Percentiles rank a stretch among this genome's conserved stretches.
These are phyloP conservation scores for Tuber calosporum DNA, from an alignment of 495 filamentous ascomycete genomes.

Conservation along the genomic window DNA sequence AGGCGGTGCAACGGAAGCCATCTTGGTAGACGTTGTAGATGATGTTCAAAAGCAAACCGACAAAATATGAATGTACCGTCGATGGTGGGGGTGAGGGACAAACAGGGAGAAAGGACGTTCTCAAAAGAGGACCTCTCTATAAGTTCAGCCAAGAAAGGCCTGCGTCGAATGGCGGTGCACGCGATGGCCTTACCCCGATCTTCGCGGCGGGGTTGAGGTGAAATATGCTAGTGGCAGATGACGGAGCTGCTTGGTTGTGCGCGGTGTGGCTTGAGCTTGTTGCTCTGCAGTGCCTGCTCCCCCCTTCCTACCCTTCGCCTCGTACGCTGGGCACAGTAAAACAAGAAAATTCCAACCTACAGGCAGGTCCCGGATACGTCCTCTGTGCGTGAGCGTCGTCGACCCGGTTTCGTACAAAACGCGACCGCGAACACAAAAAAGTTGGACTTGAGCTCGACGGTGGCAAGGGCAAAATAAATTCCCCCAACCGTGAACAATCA, in stretches of 20 bases:
- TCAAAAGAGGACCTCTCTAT: neutral
- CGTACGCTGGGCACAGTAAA: neutral
- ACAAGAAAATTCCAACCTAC: slow-evolving; percentile 15
- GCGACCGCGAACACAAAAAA: slow-evolving; percentile 24
- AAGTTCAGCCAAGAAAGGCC: neutral
- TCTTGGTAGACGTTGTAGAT: slow-evolving; percentile 27
- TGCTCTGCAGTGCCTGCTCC: neutral
- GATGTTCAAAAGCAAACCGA: slow-evolving; percentile 3
- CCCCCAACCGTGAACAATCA: neutral
- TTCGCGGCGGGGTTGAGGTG: neutral
- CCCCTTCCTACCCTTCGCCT: neutral
- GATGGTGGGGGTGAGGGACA: neutral
- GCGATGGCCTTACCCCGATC: slow-evolving; percentile 4
- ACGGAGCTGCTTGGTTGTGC: neutral
- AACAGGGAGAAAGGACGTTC: neutral
- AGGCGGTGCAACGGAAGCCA: slow-evolving; percentile 37
- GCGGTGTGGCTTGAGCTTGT: neutral
- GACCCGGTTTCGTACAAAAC: slow-evolving; percentile 36
- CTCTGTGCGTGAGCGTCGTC: slow-evolving; percentile 27
- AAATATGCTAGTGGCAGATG: neutral
- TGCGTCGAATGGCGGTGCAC: slow-evolving; percentile 1
- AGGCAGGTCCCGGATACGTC: slow-evolving; percentile 40
- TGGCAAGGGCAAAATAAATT: neutral
- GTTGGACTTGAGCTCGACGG: neutral
- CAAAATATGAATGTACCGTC: neutral